Percentiles rank a stretch among this genome's conserved stretches.
Evolutionary conservation across 1,284 basidiomycete genomes (phyloP).

Genomic region (Puccinia horiana): DNA sequence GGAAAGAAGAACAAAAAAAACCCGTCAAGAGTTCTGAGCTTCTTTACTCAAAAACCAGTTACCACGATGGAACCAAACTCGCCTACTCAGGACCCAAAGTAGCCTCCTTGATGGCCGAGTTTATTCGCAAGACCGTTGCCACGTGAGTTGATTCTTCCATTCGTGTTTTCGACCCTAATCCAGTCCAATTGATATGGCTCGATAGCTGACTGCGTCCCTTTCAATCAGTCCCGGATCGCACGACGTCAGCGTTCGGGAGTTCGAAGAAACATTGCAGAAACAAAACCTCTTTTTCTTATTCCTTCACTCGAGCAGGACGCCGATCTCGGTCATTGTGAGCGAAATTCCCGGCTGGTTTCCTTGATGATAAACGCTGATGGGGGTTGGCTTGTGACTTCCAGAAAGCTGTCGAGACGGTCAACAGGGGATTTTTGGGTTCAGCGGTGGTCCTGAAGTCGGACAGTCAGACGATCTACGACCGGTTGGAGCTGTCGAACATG

Average conservation of each 20-base stretch:
- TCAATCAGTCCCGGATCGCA: conserved; percentile 8
- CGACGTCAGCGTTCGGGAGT: conserved; percentile 8
- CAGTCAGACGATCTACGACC: neutral
- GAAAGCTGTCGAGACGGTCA: neutral
- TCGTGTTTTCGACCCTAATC: neutral
- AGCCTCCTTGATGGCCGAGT: conserved; percentile 3
- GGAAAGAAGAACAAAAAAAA: neutral
- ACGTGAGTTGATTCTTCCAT: conserved; percentile 28
- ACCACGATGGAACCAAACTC: conserved; percentile 32
- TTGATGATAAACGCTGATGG: neutral
- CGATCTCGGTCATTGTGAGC: conserved; percentile 10
- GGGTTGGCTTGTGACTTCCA: neutral
- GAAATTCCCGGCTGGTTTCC: neutral
- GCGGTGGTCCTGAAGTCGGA: conserved; percentile 10
- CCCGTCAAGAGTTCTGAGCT: neutral
- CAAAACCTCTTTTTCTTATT: conserved; percentile 36
- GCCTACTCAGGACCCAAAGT: conserved; percentile 24
- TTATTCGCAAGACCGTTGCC: conserved; percentile 8
- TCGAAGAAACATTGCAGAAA: conserved; percentile 7
- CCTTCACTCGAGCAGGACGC: conserved; percentile 25
- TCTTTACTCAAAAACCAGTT: neutral
- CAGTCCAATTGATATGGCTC: neutral
- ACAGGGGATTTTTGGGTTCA: conserved; percentile 14
- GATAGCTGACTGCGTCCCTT: neutral
- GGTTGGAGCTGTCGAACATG: neutral